Evolutionary conservation across 2,329 filamentous ascomycete species (phyloP), one percentile per base, ranked within the genome.

Genomic region (Trichoderma asperellum): DNA sequence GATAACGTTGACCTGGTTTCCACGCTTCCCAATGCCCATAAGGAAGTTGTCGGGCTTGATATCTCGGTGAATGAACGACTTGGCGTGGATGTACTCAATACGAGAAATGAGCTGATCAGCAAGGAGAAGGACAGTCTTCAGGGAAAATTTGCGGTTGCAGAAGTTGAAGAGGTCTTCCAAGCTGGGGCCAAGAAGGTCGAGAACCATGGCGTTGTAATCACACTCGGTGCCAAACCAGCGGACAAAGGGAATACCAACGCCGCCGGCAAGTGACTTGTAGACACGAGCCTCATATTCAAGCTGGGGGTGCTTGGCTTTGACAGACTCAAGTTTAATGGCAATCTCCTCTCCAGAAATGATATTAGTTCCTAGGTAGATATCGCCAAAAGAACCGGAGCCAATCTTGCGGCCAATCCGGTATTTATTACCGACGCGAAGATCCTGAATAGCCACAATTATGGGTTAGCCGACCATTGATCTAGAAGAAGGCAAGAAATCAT

Each of bases 21-120:
- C 96, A 78, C 95, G 93, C 88, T 98, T 98, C 79, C 96, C 96
- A 77, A 98, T 98, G 72, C 95, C 95, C 95, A 98, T 97, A 61
- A 98, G 87, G 85, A 98, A 99, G 88, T 99, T 98, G 87, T 99
- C 96, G 40, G 96, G 96, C 88, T 99, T 99, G 86, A 99, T 99
- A 82, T 99, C 96, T 83, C 96, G 94, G 85, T 99, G 96, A 81
- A 98, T 98, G 83, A 99, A 98, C 10, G 94, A 97, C 84, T 98
- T 98, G 85, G 96, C 96, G 82, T 99, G 96, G 77, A 99, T 99
- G 85, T 98, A 98, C 84, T 99, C 96, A 82, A 99, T 97, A 77
- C 96, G 94, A 74, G 95, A 98, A 81, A 99, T 98, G 81, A 97
- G 91, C 85, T 99, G 96, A 77, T 99, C 96, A 79, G 96, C 96